Conservation (phyloP, 352 stramenopile species). For the Phytophthora melonis region DNA sequence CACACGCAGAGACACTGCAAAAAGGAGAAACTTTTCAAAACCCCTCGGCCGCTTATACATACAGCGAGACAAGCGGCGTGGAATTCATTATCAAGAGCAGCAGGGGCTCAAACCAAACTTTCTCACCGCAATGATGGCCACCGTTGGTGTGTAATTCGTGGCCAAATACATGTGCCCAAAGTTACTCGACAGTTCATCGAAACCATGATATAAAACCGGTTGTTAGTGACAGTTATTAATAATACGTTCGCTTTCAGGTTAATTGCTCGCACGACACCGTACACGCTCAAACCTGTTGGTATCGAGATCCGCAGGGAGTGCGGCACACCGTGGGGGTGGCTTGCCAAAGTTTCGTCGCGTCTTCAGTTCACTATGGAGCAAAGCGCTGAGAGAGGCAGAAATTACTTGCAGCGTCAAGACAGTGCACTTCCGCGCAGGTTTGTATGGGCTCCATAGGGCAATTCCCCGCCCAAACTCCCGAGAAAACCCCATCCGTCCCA, state of each 20-base stretch:
- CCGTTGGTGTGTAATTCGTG: slow-evolving; percentile 10
- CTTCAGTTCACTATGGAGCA: slow-evolving; percentile 24
- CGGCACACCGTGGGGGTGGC: slow-evolving; percentile 7
- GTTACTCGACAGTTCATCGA: not conserved
- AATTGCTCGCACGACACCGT: not conserved
- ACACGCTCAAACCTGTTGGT: not conserved
- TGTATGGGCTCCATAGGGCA: slow-evolving; percentile 3
- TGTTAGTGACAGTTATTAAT: not conserved
- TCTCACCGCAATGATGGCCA: slow-evolving; percentile 15
- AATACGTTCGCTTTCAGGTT: not conserved
- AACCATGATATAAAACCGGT: not conserved
- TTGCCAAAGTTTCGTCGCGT: slow-evolving; percentile 14
- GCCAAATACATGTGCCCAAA: slow-evolving; percentile 12
- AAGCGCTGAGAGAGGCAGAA: slow-evolving; percentile 28
- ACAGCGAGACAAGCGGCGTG: not conserved
- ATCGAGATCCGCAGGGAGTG: slow-evolving; percentile 4
- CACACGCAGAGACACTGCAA: slow-evolving; percentile 19
- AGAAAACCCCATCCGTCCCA: slow-evolving; percentile 31
- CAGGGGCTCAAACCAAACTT: slow-evolving; percentile 1
- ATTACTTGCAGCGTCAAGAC: slow-evolving; percentile 39
- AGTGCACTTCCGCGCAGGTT: slow-evolving; percentile 15
- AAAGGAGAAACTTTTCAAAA: slow-evolving; percentile 10
- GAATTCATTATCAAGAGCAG: slow-evolving; percentile 7
- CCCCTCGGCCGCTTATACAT: not conserved
- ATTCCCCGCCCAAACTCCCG: slow-evolving; percentile 34